These are phyloP conservation scores for Phellopilus nigrolimitatus DNA, from an alignment of 1,284 basidiomycete genomes.

Conservation along the genomic window DNA sequence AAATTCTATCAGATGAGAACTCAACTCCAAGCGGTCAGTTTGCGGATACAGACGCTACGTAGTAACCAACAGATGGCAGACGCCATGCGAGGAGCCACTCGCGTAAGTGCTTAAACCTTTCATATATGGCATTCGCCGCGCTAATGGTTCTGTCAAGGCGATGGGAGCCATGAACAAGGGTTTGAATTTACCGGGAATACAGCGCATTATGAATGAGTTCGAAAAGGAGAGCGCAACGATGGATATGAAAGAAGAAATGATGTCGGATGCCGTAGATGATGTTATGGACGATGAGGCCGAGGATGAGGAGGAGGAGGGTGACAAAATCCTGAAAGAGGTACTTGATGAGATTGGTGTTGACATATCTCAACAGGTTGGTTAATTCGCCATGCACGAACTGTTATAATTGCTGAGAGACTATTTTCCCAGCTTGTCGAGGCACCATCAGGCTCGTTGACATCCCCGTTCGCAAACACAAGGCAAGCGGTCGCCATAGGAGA, in stretches of 20 bases:
- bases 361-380: conserved; percentile 82
- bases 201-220: conserved; percentile 96
- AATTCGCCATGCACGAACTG: conserved; percentile 13
- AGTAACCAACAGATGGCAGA: conserved; percentile 99
- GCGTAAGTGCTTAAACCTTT: conserved; percentile 51
- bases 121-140: conserved; percentile 15
- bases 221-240: conserved; percentile 96
- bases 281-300: conserved; percentile 94
- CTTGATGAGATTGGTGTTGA: conserved; percentile 96
- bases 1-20: conserved; percentile 99
- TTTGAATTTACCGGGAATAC: conserved; percentile 92
- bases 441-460: conserved; percentile 65
- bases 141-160: conserved; percentile 51
- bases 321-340: conserved; percentile 94
- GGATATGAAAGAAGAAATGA: conserved; percentile 99
- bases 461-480: conserved; percentile 59
- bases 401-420: conserved; percentile 8
- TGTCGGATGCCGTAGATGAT: conserved; percentile 97
- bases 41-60: conserved; percentile 94
- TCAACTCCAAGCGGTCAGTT: conserved; percentile 92
- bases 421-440: conserved; percentile 71
- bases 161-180: conserved; percentile 98
- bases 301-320: conserved; percentile 94
- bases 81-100: conserved; percentile 97
- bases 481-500: conserved; percentile 82